Percentiles rank a stretch among this genome's conserved stretches.
Conservation (phyloP, 1,284 basidiomycete genomes). For the Cronartium ribicola region DNA sequence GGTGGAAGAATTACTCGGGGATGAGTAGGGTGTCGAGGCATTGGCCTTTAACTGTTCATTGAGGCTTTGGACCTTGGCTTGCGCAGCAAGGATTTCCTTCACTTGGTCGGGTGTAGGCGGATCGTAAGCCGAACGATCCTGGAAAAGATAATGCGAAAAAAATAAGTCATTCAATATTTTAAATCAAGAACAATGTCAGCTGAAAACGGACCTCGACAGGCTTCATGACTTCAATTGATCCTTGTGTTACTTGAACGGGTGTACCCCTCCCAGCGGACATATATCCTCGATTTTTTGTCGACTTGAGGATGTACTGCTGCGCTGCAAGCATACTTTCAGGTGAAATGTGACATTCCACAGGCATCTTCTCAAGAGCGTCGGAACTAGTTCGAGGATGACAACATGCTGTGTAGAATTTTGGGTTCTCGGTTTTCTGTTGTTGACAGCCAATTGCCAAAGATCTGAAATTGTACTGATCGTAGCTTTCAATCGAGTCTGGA, state of each 20-base stretch:
- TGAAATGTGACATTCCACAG: constrained; percentile 25
- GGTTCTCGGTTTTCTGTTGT: background rate
- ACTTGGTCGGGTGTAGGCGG: background rate
- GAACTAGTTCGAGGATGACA: constrained; percentile 31
- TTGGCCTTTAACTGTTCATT: background rate
- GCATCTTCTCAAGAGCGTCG: constrained; percentile 14
- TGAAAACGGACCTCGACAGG: background rate
- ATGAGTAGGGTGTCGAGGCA: background rate
- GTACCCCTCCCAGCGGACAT: constrained; percentile 17
- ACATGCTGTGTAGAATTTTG: constrained; percentile 30
- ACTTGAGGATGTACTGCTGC: constrained; percentile 20
- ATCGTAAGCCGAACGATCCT: background rate
- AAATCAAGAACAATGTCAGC: background rate
- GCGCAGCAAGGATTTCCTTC: background rate
- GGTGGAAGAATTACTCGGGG: background rate
- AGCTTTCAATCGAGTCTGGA: constrained; percentile 17
- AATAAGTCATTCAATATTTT: background rate
- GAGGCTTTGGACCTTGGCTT: constrained; percentile 1
- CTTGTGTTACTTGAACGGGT: constrained; percentile 23
- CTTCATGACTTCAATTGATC: constrained; percentile 18
- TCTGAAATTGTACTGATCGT: constrained; percentile 30
- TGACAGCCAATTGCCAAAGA: constrained; percentile 31
- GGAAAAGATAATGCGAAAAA: background rate
- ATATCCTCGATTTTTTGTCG: constrained; percentile 10
- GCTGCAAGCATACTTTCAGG: constrained; percentile 29